Percentiles rank a stretch among this genome's conserved stretches.
phyloP scores from a whole-genome alignment of 306 rosid genomes.

The Prunus kanzakura region DNA sequence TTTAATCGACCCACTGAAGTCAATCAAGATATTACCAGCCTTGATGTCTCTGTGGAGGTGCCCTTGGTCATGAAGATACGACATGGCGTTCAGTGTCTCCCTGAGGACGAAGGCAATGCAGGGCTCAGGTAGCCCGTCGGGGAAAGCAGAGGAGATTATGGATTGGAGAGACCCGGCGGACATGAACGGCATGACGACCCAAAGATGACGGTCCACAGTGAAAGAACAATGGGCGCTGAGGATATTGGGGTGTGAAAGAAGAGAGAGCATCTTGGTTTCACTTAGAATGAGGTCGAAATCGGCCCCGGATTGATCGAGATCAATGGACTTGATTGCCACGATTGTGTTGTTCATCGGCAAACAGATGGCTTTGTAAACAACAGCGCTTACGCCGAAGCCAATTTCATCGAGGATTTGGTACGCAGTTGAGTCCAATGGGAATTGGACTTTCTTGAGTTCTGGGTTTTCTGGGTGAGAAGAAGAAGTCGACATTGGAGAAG shows the following conservation, averaged over 20 bases:
- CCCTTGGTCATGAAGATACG: conserved; percentile 68
- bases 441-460: conserved; percentile 31
- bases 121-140: conserved; percentile 43
- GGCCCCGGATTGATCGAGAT: conserved; percentile 43
- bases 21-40: conserved; percentile 59
- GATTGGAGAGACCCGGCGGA: conserved; percentile 59
- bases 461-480: conserved; percentile 1
- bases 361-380: conserved; percentile 65
- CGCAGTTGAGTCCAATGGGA: conserved; percentile 42
- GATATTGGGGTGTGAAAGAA: conserved; percentile 59
- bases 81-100: conserved; percentile 44
- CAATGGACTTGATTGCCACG: conserved; percentile 66
- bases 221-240: conserved; percentile 64
- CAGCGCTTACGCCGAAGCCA: conserved; percentile 46
- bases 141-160: conserved; percentile 49
- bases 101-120: conserved; percentile 50
- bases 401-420: conserved; percentile 44
- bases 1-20: conserved; percentile 44
- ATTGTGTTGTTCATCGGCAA: conserved; percentile 37
- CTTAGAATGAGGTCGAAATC: conserved; percentile 42
- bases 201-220: conserved; percentile 40
- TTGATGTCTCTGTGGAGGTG: conserved; percentile 65
- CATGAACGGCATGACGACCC: conserved; percentile 84
- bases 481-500: neutral
- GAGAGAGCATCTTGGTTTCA: conserved; percentile 44